Evolutionary conservation across 2,329 filamentous ascomycete genomes (phyloP), one percentile per base, ranked within the genome.

Genomic region (Fusarium compactum): DNA sequence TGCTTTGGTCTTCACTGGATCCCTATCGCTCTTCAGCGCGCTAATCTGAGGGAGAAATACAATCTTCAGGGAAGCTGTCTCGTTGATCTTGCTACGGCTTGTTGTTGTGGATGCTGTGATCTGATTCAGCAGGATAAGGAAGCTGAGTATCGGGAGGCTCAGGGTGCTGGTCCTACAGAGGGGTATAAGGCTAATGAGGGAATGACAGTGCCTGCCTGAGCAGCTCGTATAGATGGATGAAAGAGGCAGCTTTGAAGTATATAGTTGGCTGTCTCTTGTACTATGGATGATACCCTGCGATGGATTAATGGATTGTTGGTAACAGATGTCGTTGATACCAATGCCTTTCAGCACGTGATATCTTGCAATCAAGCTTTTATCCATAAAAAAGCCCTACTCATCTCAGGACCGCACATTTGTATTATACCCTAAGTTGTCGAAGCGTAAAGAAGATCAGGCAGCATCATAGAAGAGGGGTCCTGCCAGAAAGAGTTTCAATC

Each of bases 111-210:
- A 24, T 79, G 80, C 76, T 86, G 84, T 76, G 76, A 78, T 47
- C 73, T 85, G 25, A 78, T 83, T 54, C 84, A 85, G 81, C 74
- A 80, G 65, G 83, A 85, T 41, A 85, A 85, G 81, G 84, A 86
- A 77, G 78, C 79, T 4, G 77, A 76, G 52, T 71, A 80, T 62
- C 81, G 79, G 16, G 81, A 81, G 70, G 56, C 71, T 16, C 68
- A 74, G 5, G n/a, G n/a, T n/a, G 29, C 38, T 16, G 54, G 55
- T 9, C 45, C 53, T 11, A 41, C 55, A 3, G 57, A 74, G 45
- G 73, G 69, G 27, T 75, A 75, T 41, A 76, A 73, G 58, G 22
- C 61, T 47, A 72, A 69, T 20, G 73, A 75, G 27, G 65, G 60
- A 4, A 75, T 75, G 73, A 20, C 41, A 5, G 53, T 68, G 12